Conservation (phyloP, 768 basidiomycete species). For the Lentinula sp. region DNA sequence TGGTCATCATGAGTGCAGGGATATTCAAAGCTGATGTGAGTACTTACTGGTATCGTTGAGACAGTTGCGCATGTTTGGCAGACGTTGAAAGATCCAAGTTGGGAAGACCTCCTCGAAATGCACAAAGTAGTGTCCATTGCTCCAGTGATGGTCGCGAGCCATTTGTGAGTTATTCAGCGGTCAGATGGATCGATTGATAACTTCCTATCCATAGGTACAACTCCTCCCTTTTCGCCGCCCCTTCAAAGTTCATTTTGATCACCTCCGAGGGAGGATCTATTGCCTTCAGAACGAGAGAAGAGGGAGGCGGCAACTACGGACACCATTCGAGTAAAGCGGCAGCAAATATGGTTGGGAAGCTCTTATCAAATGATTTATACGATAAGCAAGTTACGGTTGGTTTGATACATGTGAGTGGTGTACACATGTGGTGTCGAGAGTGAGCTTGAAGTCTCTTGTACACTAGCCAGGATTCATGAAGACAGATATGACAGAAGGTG, state of each 20-base stretch:
- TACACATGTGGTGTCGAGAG: no score
- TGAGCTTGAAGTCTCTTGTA: not conserved
- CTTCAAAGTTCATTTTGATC: conserved; percentile 34
- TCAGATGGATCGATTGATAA: not conserved
- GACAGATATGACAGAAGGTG: conserved; percentile 39
- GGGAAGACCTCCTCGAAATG: conserved; percentile 35
- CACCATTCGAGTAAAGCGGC: conserved; percentile 45
- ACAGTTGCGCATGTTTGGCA: conserved; percentile 8
- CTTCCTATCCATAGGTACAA: conserved; percentile 11
- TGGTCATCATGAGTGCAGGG: conserved; percentile 31
- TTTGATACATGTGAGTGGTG: conserved; percentile 35
- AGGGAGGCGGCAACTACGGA: conserved; percentile 43
- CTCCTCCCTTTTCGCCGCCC: conserved; percentile 16
- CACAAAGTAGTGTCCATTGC: conserved; percentile 38
- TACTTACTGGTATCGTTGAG: not conserved
- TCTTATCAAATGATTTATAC: conserved; percentile 32
- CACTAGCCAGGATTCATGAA: conserved; percentile 41
- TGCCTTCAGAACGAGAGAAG: conserved; percentile 30
- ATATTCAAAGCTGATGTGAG: conserved; percentile 33
- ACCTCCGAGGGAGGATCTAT: conserved; percentile 43
- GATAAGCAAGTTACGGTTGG: conserved; percentile 30
- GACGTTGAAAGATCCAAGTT: conserved; percentile 30
- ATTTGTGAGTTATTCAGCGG: conserved; percentile 13
- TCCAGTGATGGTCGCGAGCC: conserved; percentile 29
- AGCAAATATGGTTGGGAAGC: conserved; percentile 40